Conservation (phyloP, 176 grass and related monocot species). For the Zea luxurians region DNA sequence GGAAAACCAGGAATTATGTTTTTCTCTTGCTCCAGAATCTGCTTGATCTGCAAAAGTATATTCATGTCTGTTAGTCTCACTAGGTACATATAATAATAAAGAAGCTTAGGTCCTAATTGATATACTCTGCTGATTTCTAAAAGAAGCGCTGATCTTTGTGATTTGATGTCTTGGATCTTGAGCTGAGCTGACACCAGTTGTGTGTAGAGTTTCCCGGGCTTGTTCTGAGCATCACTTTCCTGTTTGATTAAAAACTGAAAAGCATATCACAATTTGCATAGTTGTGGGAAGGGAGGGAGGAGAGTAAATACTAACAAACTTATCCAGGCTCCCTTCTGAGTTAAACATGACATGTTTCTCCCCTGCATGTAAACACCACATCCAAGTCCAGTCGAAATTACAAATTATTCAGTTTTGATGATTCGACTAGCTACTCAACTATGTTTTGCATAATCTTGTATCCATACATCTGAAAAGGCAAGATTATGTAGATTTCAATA, state of each 20-base stretch:
- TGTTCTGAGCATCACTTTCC: conserved; percentile 44
- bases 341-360: conserved; percentile 23
- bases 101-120: conserved; percentile 19
- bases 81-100: conserved; percentile 19
- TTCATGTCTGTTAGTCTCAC: conserved; percentile 31
- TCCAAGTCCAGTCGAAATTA: neutral
- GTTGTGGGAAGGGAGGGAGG: neutral
- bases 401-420: conserved; percentile 4
- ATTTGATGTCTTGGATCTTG: conserved; percentile 62
- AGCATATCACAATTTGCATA: conserved; percentile 11
- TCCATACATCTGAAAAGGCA: neutral
- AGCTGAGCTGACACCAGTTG: conserved; percentile 50
- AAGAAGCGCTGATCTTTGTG: conserved; percentile 49
- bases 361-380: conserved; percentile 43
- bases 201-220: conserved; percentile 35
- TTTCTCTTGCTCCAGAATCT: conserved; percentile 58
- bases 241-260: conserved; percentile 37
- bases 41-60: conserved; percentile 52
- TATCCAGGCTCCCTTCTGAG: conserved; percentile 24
- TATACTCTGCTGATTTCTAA: conserved; percentile 63
- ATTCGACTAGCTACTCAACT: conserved; percentile 11
- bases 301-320: conserved; percentile 35
- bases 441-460: neutral
- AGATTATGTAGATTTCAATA: neutral
- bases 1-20: conserved; percentile 44